Percentiles rank a stretch among this genome's conserved stretches.
Conservation (phyloP, 805 yeast genomes). For the Schwanniomyces pseudopolymorphus region DNA sequence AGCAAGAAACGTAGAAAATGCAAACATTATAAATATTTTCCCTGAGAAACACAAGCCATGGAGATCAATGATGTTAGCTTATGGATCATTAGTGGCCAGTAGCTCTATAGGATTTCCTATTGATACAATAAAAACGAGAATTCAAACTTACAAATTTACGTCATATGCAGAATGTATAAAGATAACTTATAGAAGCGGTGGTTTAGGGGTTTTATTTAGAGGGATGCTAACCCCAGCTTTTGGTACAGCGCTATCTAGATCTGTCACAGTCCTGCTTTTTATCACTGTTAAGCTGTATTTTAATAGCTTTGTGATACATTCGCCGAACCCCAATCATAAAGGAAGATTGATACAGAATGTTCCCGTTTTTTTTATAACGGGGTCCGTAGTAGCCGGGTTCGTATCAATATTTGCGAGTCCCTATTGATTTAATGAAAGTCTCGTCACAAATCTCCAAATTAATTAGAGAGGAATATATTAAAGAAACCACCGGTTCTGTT, state of each 20-base stretch:
- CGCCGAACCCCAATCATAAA: neutral
- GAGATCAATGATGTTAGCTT: slow-evolving; percentile 55
- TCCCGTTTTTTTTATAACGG: slow-evolving; percentile 49
- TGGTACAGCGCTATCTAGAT: slow-evolving; percentile 57
- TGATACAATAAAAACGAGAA: slow-evolving; percentile 72
- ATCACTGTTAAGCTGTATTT: slow-evolving; percentile 45
- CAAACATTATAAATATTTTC: slow-evolving; percentile 21
- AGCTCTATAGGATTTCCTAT: slow-evolving; percentile 69
- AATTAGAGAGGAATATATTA: slow-evolving; percentile 19
- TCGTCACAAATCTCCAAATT: slow-evolving; percentile 62
- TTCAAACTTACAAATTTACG: slow-evolving; percentile 67
- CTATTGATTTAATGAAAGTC: slow-evolving; percentile 73
- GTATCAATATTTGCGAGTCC: slow-evolving; percentile 66
- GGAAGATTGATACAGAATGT: slow-evolving; percentile 16
- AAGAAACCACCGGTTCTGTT: neutral
- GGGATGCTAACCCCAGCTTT: slow-evolving; percentile 67
- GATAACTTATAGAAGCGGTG: slow-evolving; percentile 54
- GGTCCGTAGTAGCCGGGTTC: slow-evolving; percentile 56
- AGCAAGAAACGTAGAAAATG: neutral
- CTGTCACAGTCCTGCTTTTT: slow-evolving; percentile 58
- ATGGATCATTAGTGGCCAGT: slow-evolving; percentile 53
- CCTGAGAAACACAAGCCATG: slow-evolving; percentile 47
- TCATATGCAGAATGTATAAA: slow-evolving; percentile 52
- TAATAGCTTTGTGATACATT: neutral
- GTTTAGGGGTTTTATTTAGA: slow-evolving; percentile 61